Percentiles rank a stretch among this genome's conserved stretches.
These are phyloP conservation scores for Stentor coeruleus DNA, from an alignment of 73 alveolate species.

Conservation along the genomic window DNA sequence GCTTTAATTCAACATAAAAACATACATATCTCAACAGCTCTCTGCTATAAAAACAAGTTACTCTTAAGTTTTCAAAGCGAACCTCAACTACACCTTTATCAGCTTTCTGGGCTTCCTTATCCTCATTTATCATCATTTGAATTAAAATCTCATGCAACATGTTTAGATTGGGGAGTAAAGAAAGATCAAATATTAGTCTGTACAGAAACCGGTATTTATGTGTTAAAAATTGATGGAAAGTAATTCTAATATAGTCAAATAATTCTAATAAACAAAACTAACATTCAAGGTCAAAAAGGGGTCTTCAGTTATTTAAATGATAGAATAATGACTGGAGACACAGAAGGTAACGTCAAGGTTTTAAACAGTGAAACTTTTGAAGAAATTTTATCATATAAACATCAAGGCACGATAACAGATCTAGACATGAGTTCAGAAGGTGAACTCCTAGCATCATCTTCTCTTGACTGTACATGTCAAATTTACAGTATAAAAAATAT, in stretches of 20 bases:
- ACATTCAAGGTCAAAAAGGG: not conserved
- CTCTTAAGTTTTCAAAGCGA: not conserved
- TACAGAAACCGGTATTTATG: not conserved
- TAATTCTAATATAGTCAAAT: not conserved
- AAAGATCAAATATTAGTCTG: not conserved
- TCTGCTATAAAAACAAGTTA: constrained; percentile 20
- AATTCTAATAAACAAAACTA: not conserved
- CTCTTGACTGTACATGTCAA: constrained; percentile 24
- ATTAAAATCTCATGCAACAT: not conserved
- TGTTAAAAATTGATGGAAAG: not conserved
- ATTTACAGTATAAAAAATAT: constrained; percentile 4
- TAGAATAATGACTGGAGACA: not conserved
- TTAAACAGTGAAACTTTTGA: not conserved
- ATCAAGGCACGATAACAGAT: constrained; percentile 16
- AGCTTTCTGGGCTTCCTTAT: not conserved
- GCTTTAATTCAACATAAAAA: not conserved
- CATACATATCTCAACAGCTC: not conserved
- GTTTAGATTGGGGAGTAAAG: not conserved
- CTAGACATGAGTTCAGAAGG: constrained; percentile 34
- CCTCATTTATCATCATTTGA: not conserved
- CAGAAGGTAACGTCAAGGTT: not conserved
- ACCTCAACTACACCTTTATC: not conserved
- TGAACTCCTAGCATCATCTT: constrained; percentile 26
- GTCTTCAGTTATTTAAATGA: not conserved
- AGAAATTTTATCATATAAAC: not conserved